Percentiles rank a stretch among this genome's conserved stretches.
These are phyloP conservation scores for Candida alai DNA, from an alignment of 805 yeast species.

Conservation along the genomic window DNA sequence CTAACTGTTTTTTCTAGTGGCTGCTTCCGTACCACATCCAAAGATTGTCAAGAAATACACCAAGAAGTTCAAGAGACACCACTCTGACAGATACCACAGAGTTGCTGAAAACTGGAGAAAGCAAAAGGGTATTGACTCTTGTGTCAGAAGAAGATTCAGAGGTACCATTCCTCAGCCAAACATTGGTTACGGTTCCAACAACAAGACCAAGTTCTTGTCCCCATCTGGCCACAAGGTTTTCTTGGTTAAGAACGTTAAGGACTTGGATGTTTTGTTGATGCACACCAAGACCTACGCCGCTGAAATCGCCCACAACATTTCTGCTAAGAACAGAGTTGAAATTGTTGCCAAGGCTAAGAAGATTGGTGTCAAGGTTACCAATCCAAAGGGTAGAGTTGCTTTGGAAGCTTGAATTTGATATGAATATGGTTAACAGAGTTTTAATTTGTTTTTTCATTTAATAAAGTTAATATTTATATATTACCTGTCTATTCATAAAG, in stretches of 20 bases:
- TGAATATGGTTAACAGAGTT: background rate
- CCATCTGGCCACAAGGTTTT: slow-evolving; percentile 98
- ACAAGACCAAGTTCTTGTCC: slow-evolving; percentile 91
- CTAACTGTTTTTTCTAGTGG: slow-evolving; percentile 46
- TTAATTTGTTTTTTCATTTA: too few relatives aligned
- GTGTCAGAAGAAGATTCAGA: slow-evolving; percentile 99
- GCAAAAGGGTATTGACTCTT: slow-evolving; percentile 99
- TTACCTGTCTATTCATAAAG: background rate
- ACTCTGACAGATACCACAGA: slow-evolving; percentile 99
- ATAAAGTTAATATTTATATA: slow-evolving; percentile 4
- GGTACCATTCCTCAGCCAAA: slow-evolving; percentile 99
- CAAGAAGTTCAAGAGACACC: slow-evolving; percentile 99
- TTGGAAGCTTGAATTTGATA: slow-evolving; percentile 77
- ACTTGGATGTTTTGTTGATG: slow-evolving; percentile 90
- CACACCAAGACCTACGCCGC: slow-evolving; percentile 99
- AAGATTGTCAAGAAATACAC: slow-evolving; percentile 99
- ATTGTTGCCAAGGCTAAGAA: slow-evolving; percentile 96
- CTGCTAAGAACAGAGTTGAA: slow-evolving; percentile 97
- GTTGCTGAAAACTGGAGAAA: slow-evolving; percentile 99
- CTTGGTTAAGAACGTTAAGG: slow-evolving; percentile 88
- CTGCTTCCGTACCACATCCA: slow-evolving; percentile 97
- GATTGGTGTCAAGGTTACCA: slow-evolving; percentile 97
- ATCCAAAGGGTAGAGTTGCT: slow-evolving; percentile 97
- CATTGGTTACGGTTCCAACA: slow-evolving; percentile 99
- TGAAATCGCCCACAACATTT: slow-evolving; percentile 98